These are phyloP conservation scores for Dalbergia cultrata DNA, from an alignment of 306 rosid species.

Conservation along the genomic window DNA sequence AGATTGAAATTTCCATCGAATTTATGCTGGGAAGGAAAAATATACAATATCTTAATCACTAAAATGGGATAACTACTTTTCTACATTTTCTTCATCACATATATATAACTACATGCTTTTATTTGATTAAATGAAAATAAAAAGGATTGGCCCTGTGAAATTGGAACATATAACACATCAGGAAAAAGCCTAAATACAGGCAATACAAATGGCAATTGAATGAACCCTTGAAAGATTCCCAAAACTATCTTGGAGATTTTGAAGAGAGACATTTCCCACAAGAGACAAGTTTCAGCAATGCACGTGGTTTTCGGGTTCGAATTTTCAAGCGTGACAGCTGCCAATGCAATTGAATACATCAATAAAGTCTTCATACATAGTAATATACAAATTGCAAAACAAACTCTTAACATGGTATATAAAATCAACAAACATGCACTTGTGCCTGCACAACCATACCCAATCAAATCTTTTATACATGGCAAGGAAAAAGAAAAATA, in stretches of 20 bases:
- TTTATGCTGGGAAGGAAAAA: constrained; percentile 45
- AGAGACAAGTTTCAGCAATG: constrained; percentile 83
- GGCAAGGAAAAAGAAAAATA: not conserved
- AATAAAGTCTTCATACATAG: constrained; percentile 35
- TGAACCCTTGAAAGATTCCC: constrained; percentile 58
- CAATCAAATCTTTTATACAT: not conserved
- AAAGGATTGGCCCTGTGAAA: constrained; percentile 60
- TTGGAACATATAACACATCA: constrained; percentile 52
- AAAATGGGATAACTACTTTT: constrained; percentile 51
- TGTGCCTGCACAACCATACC: not conserved
- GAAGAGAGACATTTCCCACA: constrained; percentile 86
- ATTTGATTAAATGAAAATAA: constrained; percentile 58
- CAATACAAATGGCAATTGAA: constrained; percentile 56
- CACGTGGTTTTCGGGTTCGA: constrained; percentile 66
- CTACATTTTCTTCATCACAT: constrained; percentile 54
- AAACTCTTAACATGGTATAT: not conserved
- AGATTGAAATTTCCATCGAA: constrained; percentile 36
- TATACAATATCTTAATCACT: constrained; percentile 51
- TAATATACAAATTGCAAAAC: constrained; percentile 5
- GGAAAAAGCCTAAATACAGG: constrained; percentile 64
- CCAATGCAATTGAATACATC: constrained; percentile 49
- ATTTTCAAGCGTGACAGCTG: constrained; percentile 94
- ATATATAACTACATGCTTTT: constrained; percentile 57
- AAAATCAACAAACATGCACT: not conserved
- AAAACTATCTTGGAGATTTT: constrained; percentile 81